Base-by-base conservation (phyloP, 2,329 filamentous ascomycete genomes). In the Atkinsonella hypoxylon region DNA sequence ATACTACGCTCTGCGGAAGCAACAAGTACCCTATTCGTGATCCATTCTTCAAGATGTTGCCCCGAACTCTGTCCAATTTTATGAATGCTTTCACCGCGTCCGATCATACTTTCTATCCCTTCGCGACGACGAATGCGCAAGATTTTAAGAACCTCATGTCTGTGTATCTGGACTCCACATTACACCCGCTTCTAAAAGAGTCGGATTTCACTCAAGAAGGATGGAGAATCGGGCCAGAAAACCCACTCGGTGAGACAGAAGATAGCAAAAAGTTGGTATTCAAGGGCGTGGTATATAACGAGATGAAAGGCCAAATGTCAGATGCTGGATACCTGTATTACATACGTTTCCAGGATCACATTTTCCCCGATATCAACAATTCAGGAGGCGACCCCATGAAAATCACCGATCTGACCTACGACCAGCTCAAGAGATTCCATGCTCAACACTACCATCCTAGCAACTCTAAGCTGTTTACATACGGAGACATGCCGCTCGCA, bases 221-320 rank as follows among this genome's bases (percentile, higher is more conserved):
- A 47, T 98, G 93, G 93, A 82, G 93, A 46, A 82, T 98, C 56
- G 93, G 93, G 0, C 93, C 93, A 0, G 89, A 95, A 68, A 93
- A 97, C 64, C 88, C 84, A 1, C 73, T 79, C 47, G 77, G 83
- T 1, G 75, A 66, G 54, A 63, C 66, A 10, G 72, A 64, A 60
- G 76, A 82, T 51, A 78, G 82, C 62, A 80, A 82, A 64, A 81
- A 81, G 55, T 70, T 95, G 40, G 87, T 95, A 0, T 97, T 97
- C 76, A 97, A 97, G 71, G 91, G 91, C 26, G 93, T 97, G 1
- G 91, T 97, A 1, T 97, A 97, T 71, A 98, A 98, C 62, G 93
- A 98, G 71, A 98, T 98, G 93, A 98, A 98, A 70, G 93, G 93
- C 0, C 90, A 96, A 64, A 95, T 97, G 83, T 97, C 93, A 2